Evolutionary conservation across 495 filamentous ascomycete genomes (phyloP).

Genomic region (Baudoinia panamericana): DNA sequence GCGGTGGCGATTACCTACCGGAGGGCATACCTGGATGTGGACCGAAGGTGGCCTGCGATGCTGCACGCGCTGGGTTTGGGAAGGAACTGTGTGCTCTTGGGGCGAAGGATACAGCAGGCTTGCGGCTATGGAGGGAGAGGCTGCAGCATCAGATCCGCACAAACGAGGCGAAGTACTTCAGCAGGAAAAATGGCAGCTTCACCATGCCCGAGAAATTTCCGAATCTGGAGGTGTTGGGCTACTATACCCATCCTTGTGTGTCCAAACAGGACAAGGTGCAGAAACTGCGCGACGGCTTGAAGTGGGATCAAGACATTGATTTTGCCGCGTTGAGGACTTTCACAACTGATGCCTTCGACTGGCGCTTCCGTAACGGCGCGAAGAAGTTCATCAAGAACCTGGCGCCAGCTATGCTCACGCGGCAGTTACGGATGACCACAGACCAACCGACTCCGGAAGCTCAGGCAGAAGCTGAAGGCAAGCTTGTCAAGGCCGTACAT

Average conservation of each 20-base stretch:
- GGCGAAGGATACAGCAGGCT: conserved; percentile 27
- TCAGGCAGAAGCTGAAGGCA: conserved; percentile 34
- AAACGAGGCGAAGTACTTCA: conserved; percentile 76
- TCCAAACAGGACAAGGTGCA: conserved; percentile 49
- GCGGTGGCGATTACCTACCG: conserved; percentile 87
- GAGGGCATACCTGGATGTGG: conserved; percentile 82
- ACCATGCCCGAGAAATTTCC: conserved; percentile 73
- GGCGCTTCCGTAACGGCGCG: conserved; percentile 64
- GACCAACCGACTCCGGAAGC: conserved; percentile 18
- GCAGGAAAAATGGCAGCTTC: conserved; percentile 56
- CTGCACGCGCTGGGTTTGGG: conserved; percentile 80
- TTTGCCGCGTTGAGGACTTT: conserved; percentile 55
- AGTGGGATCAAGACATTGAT: conserved; percentile 55
- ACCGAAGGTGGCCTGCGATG: conserved; percentile 74
- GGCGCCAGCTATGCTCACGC: conserved; percentile 61
- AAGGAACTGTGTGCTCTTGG: conserved; percentile 52
- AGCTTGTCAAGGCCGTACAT: conserved; percentile 47
- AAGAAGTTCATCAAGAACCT: conserved; percentile 72
- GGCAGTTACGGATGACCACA: conserved; percentile 39
- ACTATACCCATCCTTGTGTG: conserved; percentile 74
- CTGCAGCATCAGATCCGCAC: conserved; percentile 62
- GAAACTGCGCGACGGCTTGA: conserved; percentile 40
- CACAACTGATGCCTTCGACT: conserved; percentile 69
- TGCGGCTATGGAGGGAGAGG: conserved; percentile 61
- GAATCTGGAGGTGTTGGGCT: conserved; percentile 60